Evolutionary conservation across 2,329 filamentous ascomycete genomes (phyloP).

Genomic region (Chalaropsis thielavioides): DNA sequence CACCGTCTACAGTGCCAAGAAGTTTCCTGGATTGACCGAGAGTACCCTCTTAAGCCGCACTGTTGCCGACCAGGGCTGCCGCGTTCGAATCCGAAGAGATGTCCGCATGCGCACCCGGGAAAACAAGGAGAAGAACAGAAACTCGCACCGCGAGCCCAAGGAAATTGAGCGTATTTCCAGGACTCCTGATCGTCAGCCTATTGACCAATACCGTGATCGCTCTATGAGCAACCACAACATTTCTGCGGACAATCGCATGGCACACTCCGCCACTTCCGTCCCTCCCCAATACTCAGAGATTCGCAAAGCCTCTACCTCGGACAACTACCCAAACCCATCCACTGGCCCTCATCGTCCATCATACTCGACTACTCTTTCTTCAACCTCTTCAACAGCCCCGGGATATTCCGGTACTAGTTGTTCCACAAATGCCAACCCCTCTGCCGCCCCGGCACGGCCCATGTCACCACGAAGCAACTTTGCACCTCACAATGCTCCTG

Average conservation of each 20-base stretch:
- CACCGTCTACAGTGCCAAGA: slow-evolving; percentile 89
- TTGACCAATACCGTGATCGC: slow-evolving; percentile 32
- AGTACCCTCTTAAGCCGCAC: slow-evolving; percentile 80
- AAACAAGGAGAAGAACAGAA: slow-evolving; percentile 40
- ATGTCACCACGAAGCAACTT: slow-evolving; percentile 21
- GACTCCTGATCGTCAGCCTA: slow-evolving; percentile 23
- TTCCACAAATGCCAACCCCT: not conserved
- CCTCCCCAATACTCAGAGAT: slow-evolving; percentile 7
- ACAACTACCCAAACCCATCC: not conserved
- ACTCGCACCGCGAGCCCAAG: slow-evolving; percentile 43
- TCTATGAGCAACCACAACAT: slow-evolving; percentile 47
- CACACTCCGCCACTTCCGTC: slow-evolving; percentile 1
- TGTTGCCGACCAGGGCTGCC: slow-evolving; percentile 91
- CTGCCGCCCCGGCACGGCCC: slow-evolving; percentile 20
- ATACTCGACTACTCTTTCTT: not conserved
- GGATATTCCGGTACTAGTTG: not conserved
- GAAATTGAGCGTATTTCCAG: slow-evolving; percentile 27
- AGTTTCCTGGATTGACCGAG: slow-evolving; percentile 85
- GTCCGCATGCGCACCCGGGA: slow-evolving; percentile 81
- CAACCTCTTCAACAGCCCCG: not conserved
- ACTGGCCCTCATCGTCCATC: not conserved
- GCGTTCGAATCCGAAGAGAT: slow-evolving; percentile 87
- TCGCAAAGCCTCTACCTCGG: slow-evolving; percentile 2
- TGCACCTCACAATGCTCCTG: not conserved
- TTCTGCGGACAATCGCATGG: slow-evolving; percentile 19